These are phyloP conservation scores for Rhodotorula sp. DNA, from an alignment of 1,284 basidiomycete genomes.

Conservation along the genomic window DNA sequence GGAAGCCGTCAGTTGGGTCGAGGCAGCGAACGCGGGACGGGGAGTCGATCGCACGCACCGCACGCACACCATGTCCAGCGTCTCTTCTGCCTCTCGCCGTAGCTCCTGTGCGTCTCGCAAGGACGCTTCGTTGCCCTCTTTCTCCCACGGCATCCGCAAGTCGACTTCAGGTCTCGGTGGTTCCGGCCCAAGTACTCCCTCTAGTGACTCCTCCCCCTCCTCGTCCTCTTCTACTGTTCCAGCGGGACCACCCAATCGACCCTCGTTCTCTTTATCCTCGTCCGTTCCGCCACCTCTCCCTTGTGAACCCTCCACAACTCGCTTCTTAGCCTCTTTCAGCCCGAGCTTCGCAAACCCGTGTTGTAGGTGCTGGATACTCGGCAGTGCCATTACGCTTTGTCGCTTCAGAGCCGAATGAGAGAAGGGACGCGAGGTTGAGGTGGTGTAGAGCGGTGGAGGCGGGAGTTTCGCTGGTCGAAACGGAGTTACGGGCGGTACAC, in stretches of 20 bases:
- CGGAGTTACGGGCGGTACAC: not conserved
- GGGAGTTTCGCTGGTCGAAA: not conserved
- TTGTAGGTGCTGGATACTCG: slow-evolving; percentile 78
- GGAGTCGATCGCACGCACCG: not conserved
- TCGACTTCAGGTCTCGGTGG: slow-evolving; percentile 11
- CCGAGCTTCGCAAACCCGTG: slow-evolving; percentile 55
- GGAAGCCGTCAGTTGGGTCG: not conserved
- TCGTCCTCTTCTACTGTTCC: not conserved
- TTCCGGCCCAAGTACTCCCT: slow-evolving; percentile 9
- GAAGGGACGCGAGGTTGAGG: slow-evolving; percentile 63
- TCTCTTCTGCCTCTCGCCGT: not conserved
- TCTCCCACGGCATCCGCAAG: slow-evolving; percentile 22
- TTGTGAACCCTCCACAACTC: not conserved
- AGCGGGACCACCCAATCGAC: not conserved
- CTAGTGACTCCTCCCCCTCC: not conserved
- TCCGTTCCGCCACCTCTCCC: not conserved
- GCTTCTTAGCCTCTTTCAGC: not conserved
- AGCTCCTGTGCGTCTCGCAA: slow-evolving; percentile 6
- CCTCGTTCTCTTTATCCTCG: not conserved
- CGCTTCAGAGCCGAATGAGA: slow-evolving; percentile 78
- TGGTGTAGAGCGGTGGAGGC: slow-evolving; percentile 6
- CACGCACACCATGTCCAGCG: slow-evolving; percentile 14
- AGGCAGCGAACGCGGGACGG: slow-evolving; percentile 50
- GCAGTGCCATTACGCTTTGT: slow-evolving; percentile 78
- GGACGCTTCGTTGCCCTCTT: not conserved